phyloP scores from a whole-genome alignment of 179 eudicot species.

The Monotropa hypopitys region DNA sequence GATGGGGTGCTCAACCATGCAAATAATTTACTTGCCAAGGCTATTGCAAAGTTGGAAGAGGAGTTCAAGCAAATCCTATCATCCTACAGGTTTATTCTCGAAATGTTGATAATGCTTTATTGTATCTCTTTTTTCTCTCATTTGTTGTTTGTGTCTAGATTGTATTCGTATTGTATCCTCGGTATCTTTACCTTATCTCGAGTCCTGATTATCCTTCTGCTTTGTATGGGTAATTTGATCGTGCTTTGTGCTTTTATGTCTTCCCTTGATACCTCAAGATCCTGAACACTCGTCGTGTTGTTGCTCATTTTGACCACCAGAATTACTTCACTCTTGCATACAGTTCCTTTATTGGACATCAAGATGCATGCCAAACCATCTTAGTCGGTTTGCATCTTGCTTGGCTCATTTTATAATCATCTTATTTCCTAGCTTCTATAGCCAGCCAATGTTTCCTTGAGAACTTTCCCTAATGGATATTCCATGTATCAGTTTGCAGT shows the following conservation, averaged over 20 bases:
- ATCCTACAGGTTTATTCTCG: slow-evolving; percentile 52
- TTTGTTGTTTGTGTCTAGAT: not conserved
- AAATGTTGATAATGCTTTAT: not conserved
- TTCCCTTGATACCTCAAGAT: not conserved
- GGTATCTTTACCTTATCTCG: not conserved
- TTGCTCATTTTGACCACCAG: not conserved
- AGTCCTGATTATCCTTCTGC: not conserved
- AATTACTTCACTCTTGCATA: not conserved
- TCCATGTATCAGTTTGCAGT: not conserved
- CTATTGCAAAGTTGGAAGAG: slow-evolving; percentile 91
- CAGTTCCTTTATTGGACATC: not conserved
- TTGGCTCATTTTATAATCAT: not conserved
- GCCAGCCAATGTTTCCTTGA: not conserved
- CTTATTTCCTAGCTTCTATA: not conserved
- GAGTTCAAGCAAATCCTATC: slow-evolving; percentile 72
- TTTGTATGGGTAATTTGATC: not conserved
- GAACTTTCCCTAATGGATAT: too few species aligned
- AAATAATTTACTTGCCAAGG: slow-evolving; percentile 62
- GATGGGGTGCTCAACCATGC: slow-evolving; percentile 76
- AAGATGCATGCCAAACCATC: not conserved
- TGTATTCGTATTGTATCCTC: not conserved
- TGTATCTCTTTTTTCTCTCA: not conserved
- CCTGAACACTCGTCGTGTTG: not conserved
- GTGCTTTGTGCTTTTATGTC: not conserved
- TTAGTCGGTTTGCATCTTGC: not conserved